Conservation (phyloP, 768 basidiomycete species). For the Gloeopeniophorella convolvens region DNA sequence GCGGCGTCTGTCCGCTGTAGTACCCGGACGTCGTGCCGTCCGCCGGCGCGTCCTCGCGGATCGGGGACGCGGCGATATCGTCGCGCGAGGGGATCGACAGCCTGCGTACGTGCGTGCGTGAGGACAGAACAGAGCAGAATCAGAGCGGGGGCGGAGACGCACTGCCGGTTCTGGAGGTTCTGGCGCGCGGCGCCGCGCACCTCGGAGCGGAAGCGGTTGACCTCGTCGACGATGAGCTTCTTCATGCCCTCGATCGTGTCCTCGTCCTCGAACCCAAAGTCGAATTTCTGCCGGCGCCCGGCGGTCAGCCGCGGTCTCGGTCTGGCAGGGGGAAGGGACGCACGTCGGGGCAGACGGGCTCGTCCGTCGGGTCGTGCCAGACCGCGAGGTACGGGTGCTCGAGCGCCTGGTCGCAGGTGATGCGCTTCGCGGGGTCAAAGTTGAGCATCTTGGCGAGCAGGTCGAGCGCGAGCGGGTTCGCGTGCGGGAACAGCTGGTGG, state of each 20-base stretch:
- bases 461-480: conserved; percentile 91
- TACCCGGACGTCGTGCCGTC: conserved; percentile 68
- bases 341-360: conserved; percentile 78
- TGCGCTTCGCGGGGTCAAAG: conserved; percentile 95
- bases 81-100: conserved; percentile 76
- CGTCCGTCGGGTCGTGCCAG: conserved; percentile 97
- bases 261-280: conserved; percentile 95
- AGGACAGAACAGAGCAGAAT: background rate
- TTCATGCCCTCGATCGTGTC: conserved; percentile 98
- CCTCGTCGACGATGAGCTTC: conserved; percentile 88
- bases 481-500: conserved; percentile 85
- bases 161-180: conserved; percentile 71
- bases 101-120: conserved; percentile 31
- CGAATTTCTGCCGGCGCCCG: conserved; percentile 70
- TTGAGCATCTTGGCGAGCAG: conserved; percentile 85
- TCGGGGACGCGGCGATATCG: conserved; percentile 73
- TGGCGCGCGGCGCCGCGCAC: conserved; percentile 74
- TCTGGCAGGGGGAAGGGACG: conserved; percentile 19
- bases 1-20: conserved; percentile 34
- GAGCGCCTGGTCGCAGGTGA: conserved; percentile 92
- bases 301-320: no score
- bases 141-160: conserved; percentile 16
- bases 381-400: conserved; percentile 93
- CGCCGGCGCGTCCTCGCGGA: conserved; percentile 50
- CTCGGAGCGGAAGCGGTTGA: conserved; percentile 80